phyloP scores from a whole-genome alignment of 169 alveolate genomes.

The Cryptosporidium xiaoi region DNA sequence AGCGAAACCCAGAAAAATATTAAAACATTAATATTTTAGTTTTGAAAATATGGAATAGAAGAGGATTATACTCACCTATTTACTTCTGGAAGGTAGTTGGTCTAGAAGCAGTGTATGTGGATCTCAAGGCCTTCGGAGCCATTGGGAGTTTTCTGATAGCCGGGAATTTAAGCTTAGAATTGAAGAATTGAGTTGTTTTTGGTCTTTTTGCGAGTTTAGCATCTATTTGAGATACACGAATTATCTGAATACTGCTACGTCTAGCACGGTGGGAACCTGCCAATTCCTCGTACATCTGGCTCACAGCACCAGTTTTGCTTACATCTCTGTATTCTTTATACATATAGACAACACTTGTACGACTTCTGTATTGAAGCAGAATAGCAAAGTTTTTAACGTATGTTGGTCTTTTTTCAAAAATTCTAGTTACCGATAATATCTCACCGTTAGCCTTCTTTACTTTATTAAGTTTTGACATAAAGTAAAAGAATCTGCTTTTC shows the following conservation, averaged over 20 bases:
- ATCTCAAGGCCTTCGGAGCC: conserved; percentile 85
- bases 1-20: no score
- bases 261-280: conserved; percentile 98
- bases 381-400: conserved; percentile 96
- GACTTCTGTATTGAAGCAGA: conserved; percentile 96
- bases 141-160: conserved; percentile 85
- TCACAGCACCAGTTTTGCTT: conserved; percentile 95
- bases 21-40: conserved; percentile 35
- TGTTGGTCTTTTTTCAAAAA: conserved; percentile 90
- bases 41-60: neutral
- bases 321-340: conserved; percentile 98
- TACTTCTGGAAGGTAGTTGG: conserved; percentile 83
- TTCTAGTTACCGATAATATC: conserved; percentile 91
- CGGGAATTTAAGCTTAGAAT: conserved; percentile 91
- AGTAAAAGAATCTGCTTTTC: conserved; percentile 97
- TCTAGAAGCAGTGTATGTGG: conserved; percentile 87
- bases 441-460: conserved; percentile 96
- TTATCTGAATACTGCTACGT: conserved; percentile 92
- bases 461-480: conserved; percentile 94
- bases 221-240: conserved; percentile 88
- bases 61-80: conserved; percentile 3
- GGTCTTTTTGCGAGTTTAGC: conserved; percentile 87
- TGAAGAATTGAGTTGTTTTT: conserved; percentile 86
- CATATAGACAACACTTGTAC: conserved; percentile 99
- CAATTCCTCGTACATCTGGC: conserved; percentile 96